These are phyloP conservation scores for Aspergillus ostianus DNA, from an alignment of 495 filamentous ascomycete species.

Conservation along the genomic window DNA sequence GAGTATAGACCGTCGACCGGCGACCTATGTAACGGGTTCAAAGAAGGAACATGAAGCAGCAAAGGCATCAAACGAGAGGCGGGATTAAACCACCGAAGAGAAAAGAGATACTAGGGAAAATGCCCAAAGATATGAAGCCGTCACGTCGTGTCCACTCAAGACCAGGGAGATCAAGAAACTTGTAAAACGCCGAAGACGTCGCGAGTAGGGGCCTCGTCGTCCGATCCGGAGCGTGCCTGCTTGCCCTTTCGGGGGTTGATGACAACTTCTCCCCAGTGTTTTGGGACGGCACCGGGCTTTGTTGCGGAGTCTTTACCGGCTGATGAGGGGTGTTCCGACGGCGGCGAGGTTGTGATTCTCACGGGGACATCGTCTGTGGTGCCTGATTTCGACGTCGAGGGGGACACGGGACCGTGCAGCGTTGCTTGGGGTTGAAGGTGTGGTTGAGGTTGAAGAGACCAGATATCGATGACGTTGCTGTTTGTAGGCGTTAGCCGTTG, in stretches of 20 bases:
- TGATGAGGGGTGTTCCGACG: conserved; percentile 8
- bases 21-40: conserved; percentile 12
- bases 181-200: conserved; percentile 50
- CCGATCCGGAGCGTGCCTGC: conserved; percentile 31
- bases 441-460: conserved; percentile 49
- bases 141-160: conserved; percentile 7
- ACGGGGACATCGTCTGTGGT: conserved; percentile 21
- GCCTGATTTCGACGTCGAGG: conserved; percentile 28
- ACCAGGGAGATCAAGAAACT: conserved; percentile 25
- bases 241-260: conserved; percentile 42
- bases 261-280: conserved; percentile 50
- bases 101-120: conserved; percentile 4
- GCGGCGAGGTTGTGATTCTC: conserved; percentile 21
- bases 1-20: conserved; percentile 16
- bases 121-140: background rate
- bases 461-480: conserved; percentile 49
- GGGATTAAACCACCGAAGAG: background rate
- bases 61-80: conserved; percentile 12
- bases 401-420: conserved; percentile 34
- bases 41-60: conserved; percentile 1
- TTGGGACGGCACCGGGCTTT: conserved; percentile 33
- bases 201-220: conserved; percentile 20
- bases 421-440: conserved; percentile 48
- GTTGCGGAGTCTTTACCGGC: conserved; percentile 18
- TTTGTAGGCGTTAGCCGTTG: conserved; percentile 10